A percentile compares a stretch with the other conserved stretches of the same genome.
These are phyloP conservation scores for Acacia concinna DNA, from an alignment of 331 rosid genomes.

Conservation along the genomic window DNA sequence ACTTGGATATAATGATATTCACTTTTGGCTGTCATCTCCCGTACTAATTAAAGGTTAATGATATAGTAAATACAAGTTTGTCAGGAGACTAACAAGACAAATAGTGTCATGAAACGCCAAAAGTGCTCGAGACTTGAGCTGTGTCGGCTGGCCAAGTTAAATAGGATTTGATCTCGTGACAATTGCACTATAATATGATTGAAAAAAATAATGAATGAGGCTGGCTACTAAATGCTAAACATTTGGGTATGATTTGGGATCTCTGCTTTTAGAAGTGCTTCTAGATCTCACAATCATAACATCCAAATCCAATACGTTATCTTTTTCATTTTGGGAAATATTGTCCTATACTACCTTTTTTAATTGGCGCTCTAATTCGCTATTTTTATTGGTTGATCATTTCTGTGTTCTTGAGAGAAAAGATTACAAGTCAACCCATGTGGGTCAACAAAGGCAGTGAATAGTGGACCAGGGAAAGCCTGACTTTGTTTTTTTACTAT, in stretches of 20 bases:
- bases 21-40: background rate
- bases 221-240: background rate
- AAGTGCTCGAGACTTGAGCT: conserved; percentile 43
- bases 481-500: background rate
- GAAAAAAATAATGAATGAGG: background rate
- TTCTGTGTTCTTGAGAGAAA: background rate
- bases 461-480: background rate
- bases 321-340: background rate
- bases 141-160: conserved; percentile 1
- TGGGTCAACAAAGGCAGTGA: conserved; percentile 16
- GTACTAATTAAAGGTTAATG: background rate
- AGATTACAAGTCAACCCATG: conserved; percentile 20
- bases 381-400: background rate
- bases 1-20: background rate
- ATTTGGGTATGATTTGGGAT: background rate
- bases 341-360: background rate
- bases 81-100: background rate
- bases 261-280: background rate
- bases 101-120: conserved; percentile 19
- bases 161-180: conserved; percentile 31
- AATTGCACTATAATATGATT: conserved; percentile 4
- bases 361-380: conserved; percentile 1
- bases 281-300: background rate
- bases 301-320: conserved; percentile 13
- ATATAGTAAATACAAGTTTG: background rate